phyloP scores from a whole-genome alignment of 2,329 filamentous ascomycete species.

The Lasiodiplodia citricola region DNA sequence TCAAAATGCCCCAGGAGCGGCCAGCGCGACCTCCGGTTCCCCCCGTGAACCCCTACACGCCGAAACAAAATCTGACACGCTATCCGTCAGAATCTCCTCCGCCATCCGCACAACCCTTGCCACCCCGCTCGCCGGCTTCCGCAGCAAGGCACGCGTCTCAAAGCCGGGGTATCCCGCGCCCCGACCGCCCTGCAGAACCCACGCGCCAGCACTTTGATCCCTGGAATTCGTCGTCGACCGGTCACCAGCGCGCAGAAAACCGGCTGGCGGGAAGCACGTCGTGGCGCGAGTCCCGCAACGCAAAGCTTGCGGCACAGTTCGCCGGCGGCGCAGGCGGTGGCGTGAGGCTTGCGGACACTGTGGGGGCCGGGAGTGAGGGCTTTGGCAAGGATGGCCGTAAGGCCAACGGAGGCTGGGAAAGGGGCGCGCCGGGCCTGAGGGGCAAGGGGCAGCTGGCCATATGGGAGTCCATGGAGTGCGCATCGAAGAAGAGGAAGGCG shows the following conservation, averaged over 20 bases:
- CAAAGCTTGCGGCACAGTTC: constrained; percentile 75
- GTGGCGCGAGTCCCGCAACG: constrained; percentile 73
- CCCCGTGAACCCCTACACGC: not conserved
- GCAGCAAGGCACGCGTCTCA: constrained; percentile 3
- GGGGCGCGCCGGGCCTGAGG: constrained; percentile 55
- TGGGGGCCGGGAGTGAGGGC: constrained; percentile 67
- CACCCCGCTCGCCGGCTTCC: constrained; percentile 7
- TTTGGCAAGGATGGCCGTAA: constrained; percentile 56
- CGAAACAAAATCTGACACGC: constrained; percentile 3
- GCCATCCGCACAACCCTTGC: constrained; percentile 25
- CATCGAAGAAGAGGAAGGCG: constrained; percentile 30
- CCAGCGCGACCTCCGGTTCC: not conserved
- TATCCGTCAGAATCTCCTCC: constrained; percentile 12
- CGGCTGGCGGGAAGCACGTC: constrained; percentile 64
- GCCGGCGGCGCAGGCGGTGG: constrained; percentile 58
- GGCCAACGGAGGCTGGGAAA: constrained; percentile 59
- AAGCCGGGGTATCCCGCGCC: constrained; percentile 4
- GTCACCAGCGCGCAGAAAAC: constrained; percentile 79
- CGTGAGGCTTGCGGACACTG: constrained; percentile 66
- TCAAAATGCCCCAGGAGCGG: not conserved
- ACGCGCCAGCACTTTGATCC: constrained; percentile 60
- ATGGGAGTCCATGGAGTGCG: constrained; percentile 36
- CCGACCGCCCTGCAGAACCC: constrained; percentile 29
- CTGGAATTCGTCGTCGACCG: constrained; percentile 76
- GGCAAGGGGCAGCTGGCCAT: constrained; percentile 52